phyloP scores from a whole-genome alignment of 768 basidiomycete species.

The Russula brevipes region DNA sequence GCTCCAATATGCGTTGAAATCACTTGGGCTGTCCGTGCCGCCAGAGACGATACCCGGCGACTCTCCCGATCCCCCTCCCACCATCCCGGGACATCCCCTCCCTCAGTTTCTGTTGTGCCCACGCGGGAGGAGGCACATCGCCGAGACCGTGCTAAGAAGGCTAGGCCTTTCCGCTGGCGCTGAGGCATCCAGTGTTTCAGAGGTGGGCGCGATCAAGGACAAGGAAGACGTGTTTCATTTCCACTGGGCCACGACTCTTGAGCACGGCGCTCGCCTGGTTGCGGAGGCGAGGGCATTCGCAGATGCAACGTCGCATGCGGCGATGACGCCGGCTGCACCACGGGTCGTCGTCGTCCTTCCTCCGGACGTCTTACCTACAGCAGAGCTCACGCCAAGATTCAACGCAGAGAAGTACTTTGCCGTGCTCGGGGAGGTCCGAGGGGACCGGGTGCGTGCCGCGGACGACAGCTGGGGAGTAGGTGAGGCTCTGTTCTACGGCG shows the following conservation, averaged over 20 bases:
- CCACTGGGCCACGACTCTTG: slow-evolving; percentile 33
- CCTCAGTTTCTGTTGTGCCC: slow-evolving; percentile 57
- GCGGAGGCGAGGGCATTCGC: slow-evolving; percentile 34
- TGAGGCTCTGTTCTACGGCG: slow-evolving; percentile 78
- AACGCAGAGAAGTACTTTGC: slow-evolving; percentile 57
- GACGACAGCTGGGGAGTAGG: slow-evolving; percentile 51
- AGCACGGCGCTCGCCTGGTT: slow-evolving; percentile 33
- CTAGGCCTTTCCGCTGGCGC: slow-evolving; percentile 29
- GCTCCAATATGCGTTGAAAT: slow-evolving; percentile 12
- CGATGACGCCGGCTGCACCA: not conserved
- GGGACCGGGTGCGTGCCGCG: slow-evolving; percentile 28
- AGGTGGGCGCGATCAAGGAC: slow-evolving; percentile 49
- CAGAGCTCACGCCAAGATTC: slow-evolving; percentile 66
- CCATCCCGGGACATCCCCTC: slow-evolving; percentile 32
- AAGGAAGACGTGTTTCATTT: slow-evolving; percentile 68
- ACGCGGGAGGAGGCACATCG: slow-evolving; percentile 38
- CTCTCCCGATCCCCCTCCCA: slow-evolving; percentile 40
- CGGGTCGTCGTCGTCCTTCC: slow-evolving; percentile 43
- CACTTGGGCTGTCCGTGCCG: slow-evolving; percentile 35
- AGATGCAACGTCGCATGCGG: slow-evolving; percentile 36
- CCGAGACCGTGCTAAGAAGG: slow-evolving; percentile 38
- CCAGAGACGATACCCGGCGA: not conserved
- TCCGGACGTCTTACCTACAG: slow-evolving; percentile 44
- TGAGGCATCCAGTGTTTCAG: slow-evolving; percentile 17
- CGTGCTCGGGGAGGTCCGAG: slow-evolving; percentile 39